Evolutionary conservation across 805 yeast species (phyloP).

Genomic region (Hanseniaspora lindneri): DNA sequence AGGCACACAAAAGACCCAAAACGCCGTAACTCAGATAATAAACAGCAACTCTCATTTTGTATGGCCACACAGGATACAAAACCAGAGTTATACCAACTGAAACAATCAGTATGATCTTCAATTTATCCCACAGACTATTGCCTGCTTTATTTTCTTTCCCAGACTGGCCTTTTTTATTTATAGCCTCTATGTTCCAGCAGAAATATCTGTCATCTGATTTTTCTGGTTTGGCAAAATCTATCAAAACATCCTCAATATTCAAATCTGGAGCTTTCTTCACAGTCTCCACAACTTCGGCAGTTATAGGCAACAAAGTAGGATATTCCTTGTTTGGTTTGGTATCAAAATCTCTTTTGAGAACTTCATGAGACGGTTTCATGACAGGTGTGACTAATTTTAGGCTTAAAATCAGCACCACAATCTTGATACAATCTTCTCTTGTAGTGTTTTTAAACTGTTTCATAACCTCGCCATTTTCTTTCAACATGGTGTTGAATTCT

Average conservation of each 20-base stretch:
- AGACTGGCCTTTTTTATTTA: background rate
- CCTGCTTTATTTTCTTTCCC: background rate
- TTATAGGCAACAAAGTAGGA: constrained; percentile 34
- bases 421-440: constrained; percentile 31
- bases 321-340: constrained; percentile 49
- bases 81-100: constrained; percentile 40
- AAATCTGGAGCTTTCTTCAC: constrained; percentile 2
- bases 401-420: constrained; percentile 37
- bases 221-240: constrained; percentile 6
- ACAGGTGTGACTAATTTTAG: constrained; percentile 63
- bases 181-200: constrained; percentile 4
- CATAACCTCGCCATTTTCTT: constrained; percentile 36
- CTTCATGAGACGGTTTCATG: constrained; percentile 55
- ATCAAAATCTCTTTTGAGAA: constrained; percentile 45
- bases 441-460: constrained; percentile 35
- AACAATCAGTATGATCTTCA: constrained; percentile 8
- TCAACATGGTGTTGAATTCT: constrained; percentile 48
- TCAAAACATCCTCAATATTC: constrained; percentile 2
- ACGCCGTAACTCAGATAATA: constrained; percentile 78
- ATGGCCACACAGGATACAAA: constrained; percentile 92
- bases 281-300: constrained; percentile 19
- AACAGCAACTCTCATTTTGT: constrained; percentile 74
- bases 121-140: constrained; percentile 32
- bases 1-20: constrained; percentile 58
- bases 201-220: constrained; percentile 14